Evolutionary conservation across 495 filamentous ascomycete genomes (phyloP), one percentile per base, ranked within the genome.

Genomic region (Penicillium steckii): DNA sequence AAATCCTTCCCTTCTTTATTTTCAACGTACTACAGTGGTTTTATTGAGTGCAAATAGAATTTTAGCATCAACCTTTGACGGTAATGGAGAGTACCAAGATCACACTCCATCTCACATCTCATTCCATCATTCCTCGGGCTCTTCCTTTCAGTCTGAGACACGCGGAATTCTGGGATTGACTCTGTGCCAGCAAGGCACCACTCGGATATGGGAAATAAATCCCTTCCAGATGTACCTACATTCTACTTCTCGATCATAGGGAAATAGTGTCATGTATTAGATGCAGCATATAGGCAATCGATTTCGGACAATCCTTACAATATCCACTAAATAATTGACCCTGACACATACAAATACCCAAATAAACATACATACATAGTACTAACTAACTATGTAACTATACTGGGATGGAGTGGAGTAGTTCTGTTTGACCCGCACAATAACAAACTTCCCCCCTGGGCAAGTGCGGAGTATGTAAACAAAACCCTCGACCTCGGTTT

Each of bases 401-500:
- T 5, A 29, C 5, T 5, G 6, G 27, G 5, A 29, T 5, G 27
- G 5, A 5, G 27, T 29, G 27, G 6, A 29, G 27, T 29, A 29
- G 27, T 5, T 35, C n/a, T 35, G 32, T 15, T 10, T 10, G 8
- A 59, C 49, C 35, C 19, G 35, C 32, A 61, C 57, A 56, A 66
- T 52, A 63, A 64, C 60, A 66, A 66, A 65, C 62, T 59, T 64
- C 51, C 55, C 35, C 58, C 61, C 52, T 64, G 45, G 61, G 59
- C 44, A 57, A 57, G 59, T 59, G 56, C 54, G 56, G 59, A 65
- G 62, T 65, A 64, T 62, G 62, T 53, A 56, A 65, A 65, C 56
- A 65, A 61, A 61, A 49, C 45, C 35, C 35, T 38, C 8, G n/a
- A 8, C 35, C 35, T 15, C 35, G 9, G 18, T 13, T 19, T 33